phyloP scores from a whole-genome alignment of 345 rosid genomes.

The Murraya koenigii region DNA sequence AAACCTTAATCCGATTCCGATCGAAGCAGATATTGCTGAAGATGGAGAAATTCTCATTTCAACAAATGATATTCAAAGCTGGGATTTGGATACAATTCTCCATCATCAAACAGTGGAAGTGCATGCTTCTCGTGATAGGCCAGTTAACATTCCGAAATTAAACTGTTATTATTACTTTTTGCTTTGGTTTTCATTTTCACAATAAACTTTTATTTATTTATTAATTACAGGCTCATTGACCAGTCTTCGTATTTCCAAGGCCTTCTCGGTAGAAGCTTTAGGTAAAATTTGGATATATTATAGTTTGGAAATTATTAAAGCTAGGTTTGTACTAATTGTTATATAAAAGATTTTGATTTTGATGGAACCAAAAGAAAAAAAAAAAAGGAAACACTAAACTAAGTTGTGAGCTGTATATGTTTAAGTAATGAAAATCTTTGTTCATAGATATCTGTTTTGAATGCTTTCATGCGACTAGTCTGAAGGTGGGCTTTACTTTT shows the following conservation, averaged over 20 bases:
- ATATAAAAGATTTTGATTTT: neutral
- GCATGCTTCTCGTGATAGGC: conserved; percentile 50
- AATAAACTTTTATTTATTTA: neutral
- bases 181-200: neutral
- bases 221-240: conserved; percentile 42
- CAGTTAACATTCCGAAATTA: neutral
- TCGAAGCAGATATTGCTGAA: conserved; percentile 15
- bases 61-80: conserved; percentile 37
- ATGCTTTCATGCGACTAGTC: neutral
- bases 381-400: neutral
- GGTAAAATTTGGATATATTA: conserved; percentile 29
- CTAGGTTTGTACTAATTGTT: neutral
- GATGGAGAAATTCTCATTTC: conserved; percentile 31
- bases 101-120: conserved; percentile 36
- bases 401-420: neutral
- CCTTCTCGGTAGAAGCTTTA: conserved; percentile 64
- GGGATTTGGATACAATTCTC: conserved; percentile 47
- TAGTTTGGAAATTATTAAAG: too few relatives aligned
- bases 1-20: conserved; percentile 22
- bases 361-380: neutral
- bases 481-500: neutral
- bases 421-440: neutral
- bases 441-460: neutral
- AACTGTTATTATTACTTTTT: neutral
- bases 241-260: conserved; percentile 62